A percentile compares a stretch with the other conserved stretches of the same genome.
Evolutionary conservation across 83 land plant species (phyloP).

Genomic region (Picea abies): DNA sequence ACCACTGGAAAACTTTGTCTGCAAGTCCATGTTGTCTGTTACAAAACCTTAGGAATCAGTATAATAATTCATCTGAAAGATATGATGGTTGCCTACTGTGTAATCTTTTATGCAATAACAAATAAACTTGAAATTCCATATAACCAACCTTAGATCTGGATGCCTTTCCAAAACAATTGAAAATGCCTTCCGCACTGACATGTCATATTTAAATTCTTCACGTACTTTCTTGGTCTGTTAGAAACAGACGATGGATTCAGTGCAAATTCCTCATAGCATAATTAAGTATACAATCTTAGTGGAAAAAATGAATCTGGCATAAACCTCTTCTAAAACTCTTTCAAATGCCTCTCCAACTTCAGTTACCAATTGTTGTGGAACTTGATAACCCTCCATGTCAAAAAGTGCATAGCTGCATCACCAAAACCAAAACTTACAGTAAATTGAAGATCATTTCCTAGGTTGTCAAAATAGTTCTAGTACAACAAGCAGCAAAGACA

Average conservation of each 20-base stretch:
- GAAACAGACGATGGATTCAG: not conserved
- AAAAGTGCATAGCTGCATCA: slow-evolving; percentile 73
- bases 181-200: slow-evolving; percentile 76
- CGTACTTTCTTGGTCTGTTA: slow-evolving; percentile 74
- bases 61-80: not conserved
- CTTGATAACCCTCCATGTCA: slow-evolving; percentile 66
- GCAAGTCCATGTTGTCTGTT: slow-evolving; percentile 72
- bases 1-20: slow-evolving; percentile 86
- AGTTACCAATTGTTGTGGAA: slow-evolving; percentile 63
- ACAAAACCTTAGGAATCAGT: not conserved
- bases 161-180: slow-evolving; percentile 69
- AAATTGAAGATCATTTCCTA: not conserved
- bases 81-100: too few species aligned
- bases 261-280: not conserved
- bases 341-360: slow-evolving; percentile 75
- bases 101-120: not conserved
- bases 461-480: not conserved
- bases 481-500: not conserved
- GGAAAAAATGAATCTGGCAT: not conserved
- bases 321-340: slow-evolving; percentile 71
- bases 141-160: slow-evolving; percentile 72
- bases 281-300: slow-evolving; percentile 1
- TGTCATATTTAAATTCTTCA: slow-evolving; percentile 59
- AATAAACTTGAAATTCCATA: not conserved
- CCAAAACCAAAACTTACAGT: not conserved